Percentiles rank a stretch among this genome's conserved stretches.
Conservation (phyloP, 768 basidiomycete genomes). For the Russula vinacea region DNA sequence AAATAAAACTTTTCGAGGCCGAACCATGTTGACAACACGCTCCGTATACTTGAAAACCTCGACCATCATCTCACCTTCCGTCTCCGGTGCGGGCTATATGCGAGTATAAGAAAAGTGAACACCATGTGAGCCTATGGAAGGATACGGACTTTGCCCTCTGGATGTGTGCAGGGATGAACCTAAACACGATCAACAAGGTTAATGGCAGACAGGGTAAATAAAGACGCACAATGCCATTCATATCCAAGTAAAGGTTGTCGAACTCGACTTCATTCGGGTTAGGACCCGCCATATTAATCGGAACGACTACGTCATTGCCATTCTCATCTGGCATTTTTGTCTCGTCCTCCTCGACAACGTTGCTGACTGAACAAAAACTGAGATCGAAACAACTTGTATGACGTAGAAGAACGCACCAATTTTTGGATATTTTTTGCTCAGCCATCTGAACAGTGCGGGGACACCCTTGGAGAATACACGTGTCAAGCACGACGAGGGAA, state of each 20-base stretch:
- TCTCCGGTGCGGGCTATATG: conserved; percentile 85
- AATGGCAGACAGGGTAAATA: background rate
- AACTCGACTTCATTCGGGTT: conserved; percentile 98
- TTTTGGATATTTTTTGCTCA: conserved; percentile 98
- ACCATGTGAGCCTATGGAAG: background rate
- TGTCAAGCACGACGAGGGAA: background rate
- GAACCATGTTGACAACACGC: conserved; percentile 93
- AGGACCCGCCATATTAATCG: conserved; percentile 69
- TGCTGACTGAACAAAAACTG: conserved; percentile 47
- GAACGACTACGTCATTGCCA: conserved; percentile 65
- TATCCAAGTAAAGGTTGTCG: conserved; percentile 95
- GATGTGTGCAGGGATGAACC: conserved; percentile 99
- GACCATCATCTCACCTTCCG: conserved; percentile 99
- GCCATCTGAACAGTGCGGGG: conserved; percentile 96
- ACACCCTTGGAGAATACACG: conserved; percentile 64
- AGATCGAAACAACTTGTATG: conserved; percentile 1
- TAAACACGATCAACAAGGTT: conserved; percentile 34
- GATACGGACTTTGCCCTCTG: conserved; percentile 79
- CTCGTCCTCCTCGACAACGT: conserved; percentile 85
- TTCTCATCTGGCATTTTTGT: conserved; percentile 61
- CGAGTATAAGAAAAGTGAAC: conserved; percentile 8
- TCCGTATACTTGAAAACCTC: conserved; percentile 97
- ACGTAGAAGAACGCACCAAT: conserved; percentile 58
- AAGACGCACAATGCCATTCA: conserved; percentile 91
- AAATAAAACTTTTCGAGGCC: conserved; percentile 91